Percentiles rank a stretch among this genome's conserved stretches.
phyloP scores from a whole-genome alignment of 345 rosid species.

The Salix arbutifolia region DNA sequence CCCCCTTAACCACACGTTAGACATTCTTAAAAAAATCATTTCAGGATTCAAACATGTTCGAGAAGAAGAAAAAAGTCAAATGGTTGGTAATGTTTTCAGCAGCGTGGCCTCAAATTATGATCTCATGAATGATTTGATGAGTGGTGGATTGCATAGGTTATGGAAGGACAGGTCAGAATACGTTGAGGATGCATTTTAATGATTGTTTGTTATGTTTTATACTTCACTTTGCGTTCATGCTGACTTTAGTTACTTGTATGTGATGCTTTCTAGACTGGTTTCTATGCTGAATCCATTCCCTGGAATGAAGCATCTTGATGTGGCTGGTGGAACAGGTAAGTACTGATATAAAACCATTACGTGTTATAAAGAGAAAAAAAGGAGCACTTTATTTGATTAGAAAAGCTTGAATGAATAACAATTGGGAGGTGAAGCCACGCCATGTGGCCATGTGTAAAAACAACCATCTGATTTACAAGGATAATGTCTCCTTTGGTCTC shows the following conservation, averaged over 20 bases:
- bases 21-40: not conserved
- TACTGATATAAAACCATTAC: not conserved
- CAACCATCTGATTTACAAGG: too few relatives aligned
- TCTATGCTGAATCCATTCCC: slow-evolving; percentile 80
- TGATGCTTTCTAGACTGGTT: slow-evolving; percentile 53
- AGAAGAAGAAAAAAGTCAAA: slow-evolving; percentile 77
- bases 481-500: not conserved
- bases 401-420: too few relatives aligned
- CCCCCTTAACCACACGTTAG: not conserved
- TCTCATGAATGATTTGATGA: slow-evolving; percentile 97
- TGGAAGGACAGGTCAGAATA: slow-evolving; percentile 87
- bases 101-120: slow-evolving; percentile 90
- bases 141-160: slow-evolving; percentile 80
- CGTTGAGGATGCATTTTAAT: not conserved
- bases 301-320: slow-evolving; percentile 98
- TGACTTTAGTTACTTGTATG: slow-evolving; percentile 3
- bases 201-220: slow-evolving; percentile 1
- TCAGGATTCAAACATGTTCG: slow-evolving; percentile 83
- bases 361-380: not conserved
- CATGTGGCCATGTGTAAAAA: too few relatives aligned
- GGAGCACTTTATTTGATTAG: too few relatives aligned
- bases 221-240: slow-evolving; percentile 2
- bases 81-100: slow-evolving; percentile 85
- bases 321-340: slow-evolving; percentile 95
- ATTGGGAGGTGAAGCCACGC: too few relatives aligned